Percentiles rank a stretch among this genome's conserved stretches.
Evolutionary conservation across 2,329 filamentous ascomycete genomes (phyloP).

Genomic region (Pseudocercospora eumusae): DNA sequence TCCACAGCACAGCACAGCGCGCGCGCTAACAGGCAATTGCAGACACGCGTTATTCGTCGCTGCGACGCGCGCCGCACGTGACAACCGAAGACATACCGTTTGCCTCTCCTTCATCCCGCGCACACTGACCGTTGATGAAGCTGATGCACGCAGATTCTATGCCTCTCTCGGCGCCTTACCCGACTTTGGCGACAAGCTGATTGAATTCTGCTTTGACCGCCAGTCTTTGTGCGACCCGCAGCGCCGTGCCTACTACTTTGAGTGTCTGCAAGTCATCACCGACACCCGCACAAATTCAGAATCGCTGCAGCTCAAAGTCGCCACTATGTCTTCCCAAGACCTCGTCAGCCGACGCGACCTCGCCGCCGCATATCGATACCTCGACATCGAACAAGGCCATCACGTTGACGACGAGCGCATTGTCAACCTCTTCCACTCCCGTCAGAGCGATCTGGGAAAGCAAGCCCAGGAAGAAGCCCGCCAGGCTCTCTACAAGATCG

Average conservation of each 20-base stretch:
- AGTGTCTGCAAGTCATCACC: constrained; percentile 64
- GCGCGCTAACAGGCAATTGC: constrained; percentile 10
- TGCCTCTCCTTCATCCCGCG: constrained; percentile 7
- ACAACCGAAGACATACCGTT: constrained; percentile 33
- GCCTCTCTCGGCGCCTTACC: constrained; percentile 63
- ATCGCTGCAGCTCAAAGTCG: constrained; percentile 59
- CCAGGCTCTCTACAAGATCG: constrained; percentile 61
- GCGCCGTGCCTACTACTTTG: constrained; percentile 62
- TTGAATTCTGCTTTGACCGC: constrained; percentile 63
- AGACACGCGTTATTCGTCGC: constrained; percentile 32
- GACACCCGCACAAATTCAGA: constrained; percentile 55
- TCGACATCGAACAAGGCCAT: constrained; percentile 54
- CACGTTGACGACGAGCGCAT: constrained; percentile 60
- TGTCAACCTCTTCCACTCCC: constrained; percentile 62
- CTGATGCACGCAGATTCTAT: constrained; percentile 42
- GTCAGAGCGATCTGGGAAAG: constrained; percentile 57
- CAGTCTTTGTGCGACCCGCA: constrained; percentile 59
- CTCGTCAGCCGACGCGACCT: constrained; percentile 60
- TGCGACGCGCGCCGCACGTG: constrained; percentile 23
- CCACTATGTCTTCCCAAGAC: constrained; percentile 60
- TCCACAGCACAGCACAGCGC: no score
- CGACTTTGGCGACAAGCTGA: constrained; percentile 63
- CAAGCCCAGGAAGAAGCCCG: constrained; percentile 58
- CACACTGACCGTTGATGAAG: not conserved
- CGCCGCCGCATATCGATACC: constrained; percentile 58